These are phyloP conservation scores for Fusarium mexicanum DNA, from an alignment of 2,329 filamentous ascomycete species.

Conservation along the genomic window DNA sequence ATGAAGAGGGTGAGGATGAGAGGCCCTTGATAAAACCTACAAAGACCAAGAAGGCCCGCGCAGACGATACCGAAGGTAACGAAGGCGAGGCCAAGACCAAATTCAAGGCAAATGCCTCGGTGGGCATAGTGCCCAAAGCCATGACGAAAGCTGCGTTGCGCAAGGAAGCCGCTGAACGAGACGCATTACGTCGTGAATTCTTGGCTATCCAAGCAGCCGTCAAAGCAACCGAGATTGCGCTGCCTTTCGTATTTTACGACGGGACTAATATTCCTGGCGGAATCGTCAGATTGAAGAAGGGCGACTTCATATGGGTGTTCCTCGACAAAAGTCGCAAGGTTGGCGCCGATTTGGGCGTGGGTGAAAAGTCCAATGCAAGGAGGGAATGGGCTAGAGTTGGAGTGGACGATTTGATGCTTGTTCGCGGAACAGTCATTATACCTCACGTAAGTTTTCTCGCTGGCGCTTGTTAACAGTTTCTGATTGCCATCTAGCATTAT, in stretches of 20 bases:
- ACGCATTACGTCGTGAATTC: constrained; percentile 85
- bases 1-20: constrained; percentile 72
- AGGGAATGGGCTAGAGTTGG: constrained; percentile 93
- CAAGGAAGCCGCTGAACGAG: constrained; percentile 81
- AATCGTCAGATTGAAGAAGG: constrained; percentile 87
- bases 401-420: constrained; percentile 94
- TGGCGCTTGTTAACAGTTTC: constrained; percentile 9
- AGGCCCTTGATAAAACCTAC: constrained; percentile 45
- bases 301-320: constrained; percentile 92
- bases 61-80: constrained; percentile 46
- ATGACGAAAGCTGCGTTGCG: constrained; percentile 78
- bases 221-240: constrained; percentile 86
- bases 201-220: constrained; percentile 83
- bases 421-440: constrained; percentile 89
- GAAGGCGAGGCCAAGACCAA: constrained; percentile 49
- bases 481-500: constrained; percentile 74
- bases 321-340: constrained; percentile 91
- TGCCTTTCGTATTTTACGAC: constrained; percentile 98
- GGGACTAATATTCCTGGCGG: constrained; percentile 90
- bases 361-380: constrained; percentile 70
- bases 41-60: constrained; percentile 49
- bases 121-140: constrained; percentile 73
- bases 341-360: constrained; percentile 82
- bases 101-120: constrained; percentile 69
- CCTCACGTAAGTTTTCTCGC: constrained; percentile 77